Evolutionary conservation across 2,329 filamentous ascomycete species (phyloP).

Genomic region (Phialophora macrospora): DNA sequence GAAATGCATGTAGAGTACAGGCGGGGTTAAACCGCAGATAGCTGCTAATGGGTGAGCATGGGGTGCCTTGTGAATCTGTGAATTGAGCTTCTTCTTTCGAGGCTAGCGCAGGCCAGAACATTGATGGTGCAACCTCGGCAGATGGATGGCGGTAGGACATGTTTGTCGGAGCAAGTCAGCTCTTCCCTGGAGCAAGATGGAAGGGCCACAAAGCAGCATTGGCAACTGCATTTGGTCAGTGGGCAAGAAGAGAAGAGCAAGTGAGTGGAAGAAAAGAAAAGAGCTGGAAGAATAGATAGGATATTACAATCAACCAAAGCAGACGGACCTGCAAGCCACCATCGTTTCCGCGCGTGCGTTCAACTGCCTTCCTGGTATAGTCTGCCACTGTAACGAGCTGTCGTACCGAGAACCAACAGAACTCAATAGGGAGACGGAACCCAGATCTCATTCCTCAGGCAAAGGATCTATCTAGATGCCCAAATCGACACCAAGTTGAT

Average conservation of each 20-base stretch:
- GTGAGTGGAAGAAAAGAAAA: neutral
- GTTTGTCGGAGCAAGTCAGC: neutral
- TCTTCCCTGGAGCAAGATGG: neutral
- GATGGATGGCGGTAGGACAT: neutral
- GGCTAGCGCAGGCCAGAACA: neutral
- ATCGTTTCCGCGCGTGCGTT: neutral
- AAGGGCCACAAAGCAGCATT: neutral
- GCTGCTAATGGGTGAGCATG: neutral
- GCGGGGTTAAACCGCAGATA: neutral
- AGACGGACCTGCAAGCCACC: constrained; percentile 10
- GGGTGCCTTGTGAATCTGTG: neutral
- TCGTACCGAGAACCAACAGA: neutral
- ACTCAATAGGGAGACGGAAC: neutral
- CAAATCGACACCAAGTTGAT: constrained; percentile 22
- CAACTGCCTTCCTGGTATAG: neutral
- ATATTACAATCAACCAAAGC: neutral
- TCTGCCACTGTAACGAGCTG: neutral
- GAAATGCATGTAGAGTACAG: neutral
- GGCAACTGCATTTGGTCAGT: neutral
- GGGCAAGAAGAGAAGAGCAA: neutral
- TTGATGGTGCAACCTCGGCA: neutral
- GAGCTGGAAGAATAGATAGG: neutral
- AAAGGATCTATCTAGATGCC: constrained; percentile 5
- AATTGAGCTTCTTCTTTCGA: neutral
- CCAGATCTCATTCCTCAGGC: neutral